Evolutionary conservation across 441 rosid species (phyloP).

Genomic region (Bruguiera hainesii): DNA sequence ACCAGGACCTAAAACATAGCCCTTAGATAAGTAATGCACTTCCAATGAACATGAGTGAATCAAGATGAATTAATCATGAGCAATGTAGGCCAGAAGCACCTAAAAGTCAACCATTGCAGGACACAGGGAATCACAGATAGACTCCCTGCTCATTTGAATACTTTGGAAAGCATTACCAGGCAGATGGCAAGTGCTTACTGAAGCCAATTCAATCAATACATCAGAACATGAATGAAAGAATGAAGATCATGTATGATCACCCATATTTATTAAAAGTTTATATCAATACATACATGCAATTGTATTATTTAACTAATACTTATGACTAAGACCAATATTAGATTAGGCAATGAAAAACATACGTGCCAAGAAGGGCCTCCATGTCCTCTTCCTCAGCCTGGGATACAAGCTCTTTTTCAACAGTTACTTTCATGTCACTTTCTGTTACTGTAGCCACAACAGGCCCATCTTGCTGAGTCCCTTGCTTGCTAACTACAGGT

Average conservation of each 20-base stretch:
- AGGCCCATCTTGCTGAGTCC: conserved; percentile 63
- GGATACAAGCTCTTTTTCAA: conserved; percentile 93
- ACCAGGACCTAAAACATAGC: background rate
- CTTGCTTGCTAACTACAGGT: conserved; percentile 61
- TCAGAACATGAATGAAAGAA: background rate
- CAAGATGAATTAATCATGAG: background rate
- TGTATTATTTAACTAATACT: conserved; percentile 1
- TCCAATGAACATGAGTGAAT: background rate
- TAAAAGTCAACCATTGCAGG: background rate
- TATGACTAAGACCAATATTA: background rate
- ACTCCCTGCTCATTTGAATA: background rate
- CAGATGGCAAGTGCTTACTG: background rate
- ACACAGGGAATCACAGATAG: background rate
- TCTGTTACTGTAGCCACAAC: conserved; percentile 53
- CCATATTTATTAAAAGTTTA: background rate
- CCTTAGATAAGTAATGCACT: background rate
- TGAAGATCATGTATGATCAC: background rate
- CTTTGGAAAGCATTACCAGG: background rate
- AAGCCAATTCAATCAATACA: no score
- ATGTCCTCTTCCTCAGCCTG: conserved; percentile 99
- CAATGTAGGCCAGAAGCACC: background rate
- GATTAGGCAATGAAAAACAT: conserved; percentile 33
- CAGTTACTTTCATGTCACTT: conserved; percentile 79
- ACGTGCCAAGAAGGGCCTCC: conserved; percentile 98
- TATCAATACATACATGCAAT: background rate